These are phyloP conservation scores for Polyporus arcularius DNA, from an alignment of 768 basidiomycete species.

Conservation along the genomic window DNA sequence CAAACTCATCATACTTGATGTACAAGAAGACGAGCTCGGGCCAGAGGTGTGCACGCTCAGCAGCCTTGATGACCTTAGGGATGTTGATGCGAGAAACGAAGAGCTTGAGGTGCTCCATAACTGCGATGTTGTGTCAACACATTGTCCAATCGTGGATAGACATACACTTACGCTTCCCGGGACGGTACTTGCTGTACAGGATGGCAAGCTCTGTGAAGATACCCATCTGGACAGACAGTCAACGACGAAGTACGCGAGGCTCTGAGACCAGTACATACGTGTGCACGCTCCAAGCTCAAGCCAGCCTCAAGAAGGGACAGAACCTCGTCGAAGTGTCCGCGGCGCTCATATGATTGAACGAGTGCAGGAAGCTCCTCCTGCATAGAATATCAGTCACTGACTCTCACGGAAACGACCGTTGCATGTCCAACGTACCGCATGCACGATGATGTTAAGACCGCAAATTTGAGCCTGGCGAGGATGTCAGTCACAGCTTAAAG, in stretches of 20 bases:
- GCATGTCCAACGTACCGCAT: constrained; percentile 49
- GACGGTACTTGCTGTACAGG: constrained; percentile 92
- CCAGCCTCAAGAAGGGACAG: constrained; percentile 91
- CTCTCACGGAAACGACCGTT: background rate
- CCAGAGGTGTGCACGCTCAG: constrained; percentile 97
- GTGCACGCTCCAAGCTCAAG: constrained; percentile 93
- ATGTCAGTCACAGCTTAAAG: constrained; percentile 10
- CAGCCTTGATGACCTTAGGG: constrained; percentile 96
- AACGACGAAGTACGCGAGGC: background rate
- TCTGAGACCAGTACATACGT: constrained; percentile 45
- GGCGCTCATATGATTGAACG: constrained; percentile 83
- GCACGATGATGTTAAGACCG: constrained; percentile 96
- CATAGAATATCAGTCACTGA: background rate
- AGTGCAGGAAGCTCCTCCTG: constrained; percentile 78
- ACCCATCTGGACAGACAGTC: constrained; percentile 63
- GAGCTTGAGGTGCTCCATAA: constrained; percentile 98
- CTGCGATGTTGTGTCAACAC: constrained; percentile 39
- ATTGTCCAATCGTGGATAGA: background rate
- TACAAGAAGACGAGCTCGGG: constrained; percentile 98
- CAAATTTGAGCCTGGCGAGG: constrained; percentile 86
- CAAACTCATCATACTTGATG: constrained; percentile 97
- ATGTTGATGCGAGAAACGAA: constrained; percentile 97
- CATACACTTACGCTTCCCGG: constrained; percentile 74
- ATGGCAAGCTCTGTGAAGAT: constrained; percentile 96
- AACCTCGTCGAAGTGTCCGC: constrained; percentile 94